These are phyloP conservation scores for Aspergillus glaucus DNA, from an alignment of 2,329 filamentous ascomycete species.

Conservation along the genomic window DNA sequence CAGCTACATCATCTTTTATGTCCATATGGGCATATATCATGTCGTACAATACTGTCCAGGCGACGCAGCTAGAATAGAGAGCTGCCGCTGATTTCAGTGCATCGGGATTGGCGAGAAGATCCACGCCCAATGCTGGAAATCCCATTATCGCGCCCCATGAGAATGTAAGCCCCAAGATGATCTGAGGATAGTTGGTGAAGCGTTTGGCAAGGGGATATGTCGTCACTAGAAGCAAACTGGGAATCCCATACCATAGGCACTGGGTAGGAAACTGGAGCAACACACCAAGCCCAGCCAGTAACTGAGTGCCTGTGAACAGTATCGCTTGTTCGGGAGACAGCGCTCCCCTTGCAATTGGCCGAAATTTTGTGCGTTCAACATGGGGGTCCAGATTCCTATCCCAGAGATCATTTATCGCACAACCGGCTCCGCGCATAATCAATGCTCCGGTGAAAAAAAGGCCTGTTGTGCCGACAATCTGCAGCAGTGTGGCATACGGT, in stretches of 20 bases:
- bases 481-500: conserved; percentile 21
- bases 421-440: conserved; percentile 47
- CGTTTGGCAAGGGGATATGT: conserved; percentile 50
- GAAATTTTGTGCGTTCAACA: conserved; percentile 45
- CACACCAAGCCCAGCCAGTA: conserved; percentile 37
- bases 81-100: conserved; percentile 34
- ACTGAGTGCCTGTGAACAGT: conserved; percentile 40
- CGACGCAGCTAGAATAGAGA: conserved; percentile 42
- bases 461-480: conserved; percentile 33
- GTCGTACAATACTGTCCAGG: conserved; percentile 47
- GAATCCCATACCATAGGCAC: conserved; percentile 39
- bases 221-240: conserved; percentile 39
- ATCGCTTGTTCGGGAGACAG: conserved; percentile 40
- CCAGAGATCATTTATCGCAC: conserved; percentile 52
- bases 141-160: conserved; percentile 48
- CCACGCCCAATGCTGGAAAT: conserved; percentile 40
- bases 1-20: conserved; percentile 44
- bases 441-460: conserved; percentile 40
- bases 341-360: conserved; percentile 49
- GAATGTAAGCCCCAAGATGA: conserved; percentile 47
- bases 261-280: conserved; percentile 38
- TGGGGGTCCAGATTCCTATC: conserved; percentile 50
- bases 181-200: conserved; percentile 49
- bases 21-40: conserved; percentile 50
- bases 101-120: conserved; percentile 35